phyloP scores from a whole-genome alignment of 352 stramenopile genomes.

The Detonula confervacea region DNA sequence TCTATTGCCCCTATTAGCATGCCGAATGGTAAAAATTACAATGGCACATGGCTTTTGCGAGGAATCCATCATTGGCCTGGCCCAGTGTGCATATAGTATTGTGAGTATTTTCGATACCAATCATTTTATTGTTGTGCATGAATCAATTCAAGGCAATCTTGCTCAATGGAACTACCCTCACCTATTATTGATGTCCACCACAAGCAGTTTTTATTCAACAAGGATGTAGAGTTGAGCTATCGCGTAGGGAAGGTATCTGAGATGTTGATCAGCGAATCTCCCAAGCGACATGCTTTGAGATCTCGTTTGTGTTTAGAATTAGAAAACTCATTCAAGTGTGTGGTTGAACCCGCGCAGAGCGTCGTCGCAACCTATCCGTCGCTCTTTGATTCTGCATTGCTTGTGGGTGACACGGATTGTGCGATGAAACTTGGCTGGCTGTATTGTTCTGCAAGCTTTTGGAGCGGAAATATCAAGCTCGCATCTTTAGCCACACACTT shows the following conservation, averaged over 20 bases:
- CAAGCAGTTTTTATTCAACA: conserved; percentile 8
- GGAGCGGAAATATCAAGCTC: neutral
- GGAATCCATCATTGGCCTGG: conserved; percentile 23
- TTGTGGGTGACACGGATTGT: conserved; percentile 26
- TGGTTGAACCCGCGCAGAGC: conserved; percentile 6
- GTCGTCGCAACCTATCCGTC: neutral
- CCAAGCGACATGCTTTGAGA: conserved; percentile 22
- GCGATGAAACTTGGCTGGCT: conserved; percentile 3
- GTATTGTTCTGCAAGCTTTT: conserved; percentile 9
- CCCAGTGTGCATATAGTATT: neutral
- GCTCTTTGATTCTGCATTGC: conserved; percentile 24
- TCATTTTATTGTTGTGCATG: neutral
- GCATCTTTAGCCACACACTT: neutral
- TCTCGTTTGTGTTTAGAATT: conserved; percentile 14
- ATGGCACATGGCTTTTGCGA: conserved; percentile 37
- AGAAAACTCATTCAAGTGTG: conserved; percentile 1
- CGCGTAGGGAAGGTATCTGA: conserved; percentile 25
- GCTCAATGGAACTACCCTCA: no score
- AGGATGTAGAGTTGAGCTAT: conserved; percentile 21
- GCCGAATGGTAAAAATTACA: conserved; percentile 34
- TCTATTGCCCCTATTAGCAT: conserved; percentile 25
- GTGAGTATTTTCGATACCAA: neutral
- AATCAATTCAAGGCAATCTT: no score
- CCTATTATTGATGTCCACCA: no score
- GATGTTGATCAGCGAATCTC: conserved; percentile 12